Evolutionary conservation across 208 protist genomes (phyloP).

Genomic region (Trypanosoma conorhini): DNA sequence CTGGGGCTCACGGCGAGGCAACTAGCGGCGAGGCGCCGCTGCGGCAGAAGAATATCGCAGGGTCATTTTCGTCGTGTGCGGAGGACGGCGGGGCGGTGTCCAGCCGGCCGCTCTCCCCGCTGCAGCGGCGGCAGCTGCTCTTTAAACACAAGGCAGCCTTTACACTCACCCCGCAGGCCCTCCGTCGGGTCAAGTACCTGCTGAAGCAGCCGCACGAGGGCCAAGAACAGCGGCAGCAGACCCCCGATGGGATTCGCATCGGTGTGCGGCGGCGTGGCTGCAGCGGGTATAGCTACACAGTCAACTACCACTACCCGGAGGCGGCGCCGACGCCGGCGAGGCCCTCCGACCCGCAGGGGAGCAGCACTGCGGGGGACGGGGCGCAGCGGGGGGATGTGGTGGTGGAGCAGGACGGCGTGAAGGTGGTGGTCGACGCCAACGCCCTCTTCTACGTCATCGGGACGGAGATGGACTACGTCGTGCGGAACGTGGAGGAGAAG

Average conservation of each 20-base stretch:
- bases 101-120: slow-evolving; percentile 59
- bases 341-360: slow-evolving; percentile 1
- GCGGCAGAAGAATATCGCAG: slow-evolving; percentile 21
- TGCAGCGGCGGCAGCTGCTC: slow-evolving; percentile 81
- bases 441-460: slow-evolving; percentile 97
- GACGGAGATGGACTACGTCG: slow-evolving; percentile 97
- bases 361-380: slow-evolving; percentile 5
- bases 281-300: slow-evolving; percentile 96
- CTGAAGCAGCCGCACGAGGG: slow-evolving; percentile 46
- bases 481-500: slow-evolving; percentile 93
- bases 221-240: neutral
- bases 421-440: slow-evolving; percentile 92
- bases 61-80: slow-evolving; percentile 68
- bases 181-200: slow-evolving; percentile 81
- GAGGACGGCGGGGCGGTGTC: slow-evolving; percentile 72
- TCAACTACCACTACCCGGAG: slow-evolving; percentile 89
- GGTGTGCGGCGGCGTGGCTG: slow-evolving; percentile 95
- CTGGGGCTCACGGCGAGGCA: neutral
- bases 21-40: neutral
- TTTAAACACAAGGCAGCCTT: slow-evolving; percentile 85
- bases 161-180: slow-evolving; percentile 73
- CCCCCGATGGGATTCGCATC: slow-evolving; percentile 86
- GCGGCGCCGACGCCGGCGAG: slow-evolving; percentile 8
- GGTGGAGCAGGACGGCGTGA: slow-evolving; percentile 93
- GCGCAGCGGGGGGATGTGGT: slow-evolving; percentile 43